Percentiles rank a stretch among this genome's conserved stretches.
Evolutionary conservation across 2,329 filamentous ascomycete species (phyloP).

Genomic region (Ophiostoma novo-ulmi): DNA sequence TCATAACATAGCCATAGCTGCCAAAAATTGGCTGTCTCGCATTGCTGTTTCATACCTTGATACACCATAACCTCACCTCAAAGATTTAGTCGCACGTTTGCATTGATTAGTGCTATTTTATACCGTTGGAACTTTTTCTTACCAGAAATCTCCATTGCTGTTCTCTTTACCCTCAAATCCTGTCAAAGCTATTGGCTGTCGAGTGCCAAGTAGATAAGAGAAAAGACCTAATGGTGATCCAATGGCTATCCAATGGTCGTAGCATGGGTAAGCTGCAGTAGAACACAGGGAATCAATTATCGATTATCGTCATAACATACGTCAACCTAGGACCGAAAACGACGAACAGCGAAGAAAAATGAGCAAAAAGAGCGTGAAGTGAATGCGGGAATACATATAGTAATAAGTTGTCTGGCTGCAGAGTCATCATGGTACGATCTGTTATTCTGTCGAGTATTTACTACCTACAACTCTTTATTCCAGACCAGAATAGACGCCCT

Average conservation of each 20-base stretch:
- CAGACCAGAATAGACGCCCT: too few relatives aligned
- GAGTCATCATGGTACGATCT: background rate
- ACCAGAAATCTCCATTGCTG: background rate
- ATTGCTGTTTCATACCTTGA: too few relatives aligned
- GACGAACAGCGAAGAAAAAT: too few relatives aligned
- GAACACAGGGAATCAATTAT: background rate
- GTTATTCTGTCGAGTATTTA: background rate
- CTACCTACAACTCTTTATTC: too few relatives aligned
- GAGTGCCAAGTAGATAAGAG: slow-evolving; percentile 21
- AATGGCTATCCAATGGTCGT: background rate
- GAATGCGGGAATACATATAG: background rate
- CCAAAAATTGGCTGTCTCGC: too few relatives aligned
- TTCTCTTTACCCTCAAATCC: background rate
- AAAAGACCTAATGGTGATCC: background rate
- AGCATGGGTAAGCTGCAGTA: background rate
- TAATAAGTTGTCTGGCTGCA: background rate
- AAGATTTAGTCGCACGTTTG: background rate
- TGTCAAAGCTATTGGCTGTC: slow-evolving; percentile 12
- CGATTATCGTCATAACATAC: background rate
- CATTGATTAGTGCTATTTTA: background rate
- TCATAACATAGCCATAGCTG: background rate
- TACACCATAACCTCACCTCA: too few relatives aligned
- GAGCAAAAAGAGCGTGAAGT: background rate
- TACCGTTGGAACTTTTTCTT: background rate
- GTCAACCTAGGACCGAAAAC: background rate